Evolutionary conservation across 2,329 filamentous ascomycete species (phyloP).

Genomic region (Penicillium sp.): DNA sequence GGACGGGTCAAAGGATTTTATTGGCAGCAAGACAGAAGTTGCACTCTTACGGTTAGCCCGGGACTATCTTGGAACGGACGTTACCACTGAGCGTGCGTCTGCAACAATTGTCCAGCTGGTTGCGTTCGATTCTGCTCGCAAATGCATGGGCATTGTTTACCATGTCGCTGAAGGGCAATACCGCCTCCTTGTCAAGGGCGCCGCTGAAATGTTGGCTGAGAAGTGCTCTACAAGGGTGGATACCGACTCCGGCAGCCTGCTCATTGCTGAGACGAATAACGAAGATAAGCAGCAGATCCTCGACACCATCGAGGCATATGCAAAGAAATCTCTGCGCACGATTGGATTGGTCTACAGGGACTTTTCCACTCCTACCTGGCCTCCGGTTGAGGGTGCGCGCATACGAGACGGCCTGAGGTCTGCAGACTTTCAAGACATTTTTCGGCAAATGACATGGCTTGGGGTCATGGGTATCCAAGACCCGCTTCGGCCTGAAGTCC

Average conservation of each 20-base stretch:
- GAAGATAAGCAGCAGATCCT: slow-evolving; percentile 34
- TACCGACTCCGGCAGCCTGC: slow-evolving; percentile 33
- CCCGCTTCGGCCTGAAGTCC: slow-evolving; percentile 70
- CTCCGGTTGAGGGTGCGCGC: slow-evolving; percentile 61
- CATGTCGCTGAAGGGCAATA: slow-evolving; percentile 45
- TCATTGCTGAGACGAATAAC: slow-evolving; percentile 30
- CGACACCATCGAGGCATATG: slow-evolving; percentile 48
- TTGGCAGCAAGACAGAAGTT: slow-evolving; percentile 79
- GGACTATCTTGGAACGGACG: slow-evolving; percentile 69
- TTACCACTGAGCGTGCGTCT: slow-evolving; percentile 66
- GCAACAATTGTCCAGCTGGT: slow-evolving; percentile 69
- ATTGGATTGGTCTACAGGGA: slow-evolving; percentile 77
- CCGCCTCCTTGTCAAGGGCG: slow-evolving; percentile 55
- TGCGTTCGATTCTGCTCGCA: slow-evolving; percentile 76
- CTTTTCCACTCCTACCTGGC: slow-evolving; percentile 64
- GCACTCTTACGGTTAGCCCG: slow-evolving; percentile 73
- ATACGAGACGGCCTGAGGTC: slow-evolving; percentile 66
- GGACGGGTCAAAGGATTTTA: slow-evolving; percentile 69
- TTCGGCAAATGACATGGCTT: slow-evolving; percentile 74
- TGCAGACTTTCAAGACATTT: slow-evolving; percentile 70
- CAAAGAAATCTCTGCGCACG: slow-evolving; percentile 68
- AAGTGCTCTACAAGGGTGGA: slow-evolving; percentile 39
- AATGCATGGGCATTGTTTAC: slow-evolving; percentile 63
- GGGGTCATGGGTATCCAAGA: slow-evolving; percentile 77
- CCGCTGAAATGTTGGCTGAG: slow-evolving; percentile 53